Evolutionary conservation across 1,284 basidiomycete genomes (phyloP), one percentile per base, ranked within the genome.

Genomic region (Ceratobasidium papillatum): DNA sequence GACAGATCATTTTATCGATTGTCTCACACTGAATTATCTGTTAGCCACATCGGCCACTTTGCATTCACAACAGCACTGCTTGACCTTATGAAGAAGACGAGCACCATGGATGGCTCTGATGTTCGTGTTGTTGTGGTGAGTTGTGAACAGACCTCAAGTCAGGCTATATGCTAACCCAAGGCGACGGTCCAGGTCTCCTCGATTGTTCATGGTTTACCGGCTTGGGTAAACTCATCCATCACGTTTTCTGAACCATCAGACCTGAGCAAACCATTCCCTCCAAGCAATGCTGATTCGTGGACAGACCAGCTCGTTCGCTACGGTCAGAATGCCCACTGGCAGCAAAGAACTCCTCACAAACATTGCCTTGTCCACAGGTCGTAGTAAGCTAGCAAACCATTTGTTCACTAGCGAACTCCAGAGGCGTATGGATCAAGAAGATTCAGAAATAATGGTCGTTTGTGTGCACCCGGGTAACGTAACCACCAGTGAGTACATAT

Each of bases 81-180:
- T 27, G 85, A 87, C 0, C 76, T 88, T 7, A 78, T 89, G 30
- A 82, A 82, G 65, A 80, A 82, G 58, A 87, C 88, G 0, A 84
- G 85, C 0, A 78, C 83, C 34, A 78, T 84, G 66, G 81, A 83
- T 1, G 81, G 81, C 45, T 80, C 84, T 0, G 88, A 89, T 76
- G 86, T 88, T 47, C 85, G 88, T 17, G 81, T 89, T 19, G 81
- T 88, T 2, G 83, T 82, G 54, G 88, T 88, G 51, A 63, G 85
- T 9, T 36, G 38, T 36, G 19, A 34, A 51, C 19, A 12, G 17
- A 3, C 47, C 3, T n/a, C 25, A 4, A 7, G 5, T 51, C 25
- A 7, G 14, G 25, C 5, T 17, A 19, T 51, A 17, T 41, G 38
- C 7, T 41, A 41, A 41, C 38, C 38, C 5, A 7, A 5, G 38